Base-by-base conservation (phyloP, 1,284 basidiomycete species). In the Moniliella sp. region DNA sequence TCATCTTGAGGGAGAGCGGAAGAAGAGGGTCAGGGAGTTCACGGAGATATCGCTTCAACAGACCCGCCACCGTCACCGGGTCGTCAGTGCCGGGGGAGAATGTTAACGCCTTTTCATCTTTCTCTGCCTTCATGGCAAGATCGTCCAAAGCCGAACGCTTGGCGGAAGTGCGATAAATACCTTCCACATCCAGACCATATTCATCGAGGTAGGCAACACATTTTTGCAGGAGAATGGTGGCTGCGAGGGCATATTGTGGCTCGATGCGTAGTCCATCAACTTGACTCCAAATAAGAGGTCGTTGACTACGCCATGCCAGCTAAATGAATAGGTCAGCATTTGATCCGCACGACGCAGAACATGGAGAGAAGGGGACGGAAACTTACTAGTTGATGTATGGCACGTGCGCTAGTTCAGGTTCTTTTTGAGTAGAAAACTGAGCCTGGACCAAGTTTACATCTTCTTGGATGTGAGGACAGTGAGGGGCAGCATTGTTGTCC, bases 11-110 rank as follows among this genome's bases (percentile, higher is more conserved):
- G 8, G 21, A n/a, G n/a, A 23, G 7, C 21, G 21, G 21, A 7
- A 23, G n/a, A n/a, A 94, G 68, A 0, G 88, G 79, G 48, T 86
- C 80, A 0, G 88, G 84, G 2, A 97, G 66, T 53, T 86, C 81
- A 18, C 88, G 75, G 23, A 99, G 67, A 64, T 83, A 86, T 25
- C 78, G 65, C 76, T 97, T 94, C 35, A 99, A 65, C 29, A 97
- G 68, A 0, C 81, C 82, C 3, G 81, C 72, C n/a, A 93, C 76
- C 7, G 76, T 78, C 51, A 75, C 79, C 0, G 86, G 69, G 54
- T 97, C 91, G 49, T 91, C 80, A 28, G n/a, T 70, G 4, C 69
- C 62, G 8, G 68, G 65, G 27, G 73, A 71, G 54, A 97, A 88
- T 34, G 69, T 63, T 61, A 94, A 94, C 3, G 66, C 65, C n/a